These are phyloP conservation scores for Colletotrichum limetticola DNA, from an alignment of 2,329 filamentous ascomycete genomes.

Conservation along the genomic window DNA sequence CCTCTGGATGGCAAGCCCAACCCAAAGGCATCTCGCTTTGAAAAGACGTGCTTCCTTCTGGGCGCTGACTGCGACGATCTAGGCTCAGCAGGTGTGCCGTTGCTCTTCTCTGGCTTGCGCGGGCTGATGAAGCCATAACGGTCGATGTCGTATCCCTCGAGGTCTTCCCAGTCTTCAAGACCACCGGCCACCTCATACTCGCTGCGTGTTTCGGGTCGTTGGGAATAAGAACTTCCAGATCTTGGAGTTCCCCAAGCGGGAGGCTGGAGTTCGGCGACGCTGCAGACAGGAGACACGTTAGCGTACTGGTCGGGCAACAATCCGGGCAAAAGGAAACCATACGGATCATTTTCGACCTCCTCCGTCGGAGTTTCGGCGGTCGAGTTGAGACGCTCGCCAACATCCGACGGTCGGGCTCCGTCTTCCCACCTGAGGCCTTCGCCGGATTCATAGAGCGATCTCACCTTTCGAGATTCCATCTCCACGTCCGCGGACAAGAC, in stretches of 20 bases:
- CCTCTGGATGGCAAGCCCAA: conserved; percentile 47
- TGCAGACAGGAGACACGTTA: conserved; percentile 40
- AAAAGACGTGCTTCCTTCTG: conserved; percentile 58
- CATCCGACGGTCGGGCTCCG: conserved; percentile 57
- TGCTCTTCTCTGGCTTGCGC: conserved; percentile 52
- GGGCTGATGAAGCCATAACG: conserved; percentile 74
- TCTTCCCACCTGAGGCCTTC: conserved; percentile 65
- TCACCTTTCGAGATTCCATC: conserved; percentile 75
- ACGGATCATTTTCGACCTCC: conserved; percentile 65
- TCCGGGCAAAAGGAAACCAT: conserved; percentile 63
- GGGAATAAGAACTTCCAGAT: conserved; percentile 57
- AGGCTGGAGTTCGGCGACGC: conserved; percentile 43
- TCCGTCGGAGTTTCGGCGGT: conserved; percentile 62
- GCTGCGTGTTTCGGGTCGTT: conserved; percentile 54
- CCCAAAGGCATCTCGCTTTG: conserved; percentile 50
- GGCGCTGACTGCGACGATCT: conserved; percentile 56
- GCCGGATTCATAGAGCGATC: conserved; percentile 71
- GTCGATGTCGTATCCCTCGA: conserved; percentile 70
- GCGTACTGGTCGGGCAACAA: conserved; percentile 38
- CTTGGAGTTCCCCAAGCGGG: conserved; percentile 49
- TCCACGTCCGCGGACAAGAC: conserved; percentile 66
- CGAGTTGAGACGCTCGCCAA: conserved; percentile 59
- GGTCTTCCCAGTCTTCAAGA: conserved; percentile 75
- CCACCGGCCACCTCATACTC: conserved; percentile 65
- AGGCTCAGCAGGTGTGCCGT: conserved; percentile 53